A percentile compares a stretch with the other conserved stretches of the same genome.
Evolutionary conservation across 129 eudicot species (phyloP).

Genomic region (Flaveria linearis): DNA sequence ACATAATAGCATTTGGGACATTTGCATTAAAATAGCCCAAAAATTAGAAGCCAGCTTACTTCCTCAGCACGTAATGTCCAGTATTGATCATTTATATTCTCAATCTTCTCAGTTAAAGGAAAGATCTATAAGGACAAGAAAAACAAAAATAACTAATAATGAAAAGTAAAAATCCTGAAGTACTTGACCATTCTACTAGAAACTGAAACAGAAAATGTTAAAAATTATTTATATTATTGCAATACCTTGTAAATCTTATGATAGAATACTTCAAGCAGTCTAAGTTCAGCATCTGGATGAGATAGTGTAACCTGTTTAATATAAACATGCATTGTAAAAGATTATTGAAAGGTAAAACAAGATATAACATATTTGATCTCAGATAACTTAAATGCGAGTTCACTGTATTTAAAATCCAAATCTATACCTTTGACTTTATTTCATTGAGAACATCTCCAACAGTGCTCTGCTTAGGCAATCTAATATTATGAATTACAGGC

Average conservation of each 20-base stretch:
- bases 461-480: constrained; percentile 93
- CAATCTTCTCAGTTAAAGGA: constrained; percentile 58
- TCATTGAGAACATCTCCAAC: constrained; percentile 92
- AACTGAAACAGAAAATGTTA: neutral
- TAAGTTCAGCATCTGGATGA: constrained; percentile 81
- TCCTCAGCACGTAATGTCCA: constrained; percentile 52
- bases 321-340: neutral
- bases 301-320: constrained; percentile 77
- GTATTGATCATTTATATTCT: constrained; percentile 52
- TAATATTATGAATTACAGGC: constrained; percentile 75
- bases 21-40: neutral
- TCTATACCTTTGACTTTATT: constrained; percentile 73
- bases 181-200: constrained; percentile 8
- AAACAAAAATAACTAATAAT: neutral
- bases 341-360: neutral
- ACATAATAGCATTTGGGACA: constrained; percentile 17
- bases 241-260: constrained; percentile 98
- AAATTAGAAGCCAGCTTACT: constrained; percentile 30
- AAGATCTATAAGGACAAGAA: constrained; percentile 60
- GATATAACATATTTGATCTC: neutral
- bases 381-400: neutral
- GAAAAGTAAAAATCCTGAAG: neutral
- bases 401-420: constrained; percentile 8
- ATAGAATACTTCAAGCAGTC: constrained; percentile 96
- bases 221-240: neutral